Evolutionary conservation across 495 filamentous ascomycete genomes (phyloP).

Genomic region (Penicillium lividum): DNA sequence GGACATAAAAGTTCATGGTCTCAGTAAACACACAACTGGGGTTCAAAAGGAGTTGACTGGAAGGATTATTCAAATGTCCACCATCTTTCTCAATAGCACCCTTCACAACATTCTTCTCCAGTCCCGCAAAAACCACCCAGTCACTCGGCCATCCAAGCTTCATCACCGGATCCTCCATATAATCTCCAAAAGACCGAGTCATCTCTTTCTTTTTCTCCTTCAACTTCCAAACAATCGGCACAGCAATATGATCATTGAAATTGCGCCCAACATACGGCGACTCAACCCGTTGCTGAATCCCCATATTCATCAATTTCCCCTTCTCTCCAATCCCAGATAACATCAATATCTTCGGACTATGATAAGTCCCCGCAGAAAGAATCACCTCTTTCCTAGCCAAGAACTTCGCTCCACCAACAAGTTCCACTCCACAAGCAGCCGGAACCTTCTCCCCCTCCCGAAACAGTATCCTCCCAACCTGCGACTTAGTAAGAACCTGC

Average conservation of each 20-base stretch:
- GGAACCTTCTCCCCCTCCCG: background rate
- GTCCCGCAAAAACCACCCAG: slow-evolving; percentile 21
- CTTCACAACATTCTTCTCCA: slow-evolving; percentile 19
- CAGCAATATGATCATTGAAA: slow-evolving; percentile 34
- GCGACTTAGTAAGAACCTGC: slow-evolving; percentile 3
- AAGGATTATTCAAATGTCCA: slow-evolving; percentile 8
- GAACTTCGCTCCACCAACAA: slow-evolving; percentile 4
- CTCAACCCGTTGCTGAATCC: slow-evolving; percentile 17
- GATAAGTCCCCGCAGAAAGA: slow-evolving; percentile 7
- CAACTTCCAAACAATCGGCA: slow-evolving; percentile 39
- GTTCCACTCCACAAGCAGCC: background rate
- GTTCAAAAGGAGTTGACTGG: slow-evolving; percentile 20
- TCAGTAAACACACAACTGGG: slow-evolving; percentile 15
- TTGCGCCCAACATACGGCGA: slow-evolving; percentile 38
- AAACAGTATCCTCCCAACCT: slow-evolving; percentile 4
- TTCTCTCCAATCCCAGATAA: slow-evolving; percentile 39
- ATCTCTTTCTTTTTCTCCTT: slow-evolving; percentile 27
- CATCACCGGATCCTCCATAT: slow-evolving; percentile 29
- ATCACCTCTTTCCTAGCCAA: slow-evolving; percentile 12
- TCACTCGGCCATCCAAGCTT: slow-evolving; percentile 32
- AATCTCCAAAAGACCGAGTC: slow-evolving; percentile 26
- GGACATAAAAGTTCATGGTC: slow-evolving; percentile 29
- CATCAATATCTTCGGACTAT: slow-evolving; percentile 38
- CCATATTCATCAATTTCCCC: slow-evolving; percentile 22
- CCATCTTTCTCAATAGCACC: slow-evolving; percentile 36